Conservation (phyloP, 192 early-diverging fungal genomes). For the Chytriomyces sp. region DNA sequence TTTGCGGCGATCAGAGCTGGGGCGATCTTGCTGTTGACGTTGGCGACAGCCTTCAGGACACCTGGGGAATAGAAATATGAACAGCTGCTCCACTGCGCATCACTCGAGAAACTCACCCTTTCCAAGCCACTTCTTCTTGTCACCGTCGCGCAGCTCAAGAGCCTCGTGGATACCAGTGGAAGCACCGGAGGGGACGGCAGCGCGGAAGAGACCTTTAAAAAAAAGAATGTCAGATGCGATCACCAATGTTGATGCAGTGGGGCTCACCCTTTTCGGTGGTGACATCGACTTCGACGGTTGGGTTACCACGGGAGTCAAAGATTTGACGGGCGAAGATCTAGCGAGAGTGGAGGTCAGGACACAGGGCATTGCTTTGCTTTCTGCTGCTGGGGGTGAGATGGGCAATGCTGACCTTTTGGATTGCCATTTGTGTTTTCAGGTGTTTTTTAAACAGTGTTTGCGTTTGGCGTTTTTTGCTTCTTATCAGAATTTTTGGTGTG, state of each 20-base stretch:
- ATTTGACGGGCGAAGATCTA: conserved; percentile 90
- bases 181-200: conserved; percentile 96
- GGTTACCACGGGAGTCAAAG: conserved; percentile 99
- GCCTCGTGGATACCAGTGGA: conserved; percentile 99
- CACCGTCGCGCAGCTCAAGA: conserved; percentile 93
- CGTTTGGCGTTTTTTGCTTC: too few species aligned
- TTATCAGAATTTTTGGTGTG: too few species aligned
- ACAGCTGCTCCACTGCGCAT: conserved; percentile 1
- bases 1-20: conserved; percentile 78
- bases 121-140: conserved; percentile 85
- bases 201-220: conserved; percentile 82
- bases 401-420: too few species aligned
- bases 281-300: conserved; percentile 97
- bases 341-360: background rate
- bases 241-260: background rate
- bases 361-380: background rate
- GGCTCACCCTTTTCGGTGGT: conserved; percentile 84
- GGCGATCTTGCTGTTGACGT: conserved; percentile 89
- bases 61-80: conserved; percentile 42
- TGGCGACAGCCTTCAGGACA: conserved; percentile 86
- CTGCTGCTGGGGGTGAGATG: too few species aligned
- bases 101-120: conserved; percentile 74
- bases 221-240: background rate
- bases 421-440: too few species aligned
- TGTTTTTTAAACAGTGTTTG: too few species aligned